phyloP scores from a whole-genome alignment of 768 basidiomycete genomes.

The Phaeotremella fagi region DNA sequence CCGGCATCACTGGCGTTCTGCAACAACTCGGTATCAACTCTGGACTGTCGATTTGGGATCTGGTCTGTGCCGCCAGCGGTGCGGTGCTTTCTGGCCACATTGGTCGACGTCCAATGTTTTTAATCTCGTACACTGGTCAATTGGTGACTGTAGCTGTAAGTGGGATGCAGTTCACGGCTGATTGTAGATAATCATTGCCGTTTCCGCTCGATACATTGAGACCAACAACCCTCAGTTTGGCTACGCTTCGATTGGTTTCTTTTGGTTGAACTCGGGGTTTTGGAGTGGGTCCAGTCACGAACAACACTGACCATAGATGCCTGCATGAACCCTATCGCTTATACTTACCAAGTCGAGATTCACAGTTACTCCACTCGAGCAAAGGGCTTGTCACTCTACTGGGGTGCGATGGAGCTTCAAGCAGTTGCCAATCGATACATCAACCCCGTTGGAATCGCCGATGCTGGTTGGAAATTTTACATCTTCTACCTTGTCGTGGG shows the following conservation, averaged over 20 bases:
- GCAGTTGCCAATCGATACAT: neutral
- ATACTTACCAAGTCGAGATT: constrained; percentile 7
- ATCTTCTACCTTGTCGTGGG: too few species aligned
- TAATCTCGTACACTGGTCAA: neutral
- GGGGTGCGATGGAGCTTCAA: neutral
- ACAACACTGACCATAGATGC: too few species aligned
- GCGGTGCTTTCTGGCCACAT: constrained; percentile 4
- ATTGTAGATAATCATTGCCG: constrained; percentile 1
- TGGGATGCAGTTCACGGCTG: constrained; percentile 7
- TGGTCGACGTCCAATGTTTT: constrained; percentile 9
- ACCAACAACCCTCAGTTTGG: constrained; percentile 4
- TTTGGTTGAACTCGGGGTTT: constrained; percentile 5
- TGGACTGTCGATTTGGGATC: constrained; percentile 12
- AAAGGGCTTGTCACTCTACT: constrained; percentile 5
- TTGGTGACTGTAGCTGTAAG: constrained; percentile 1
- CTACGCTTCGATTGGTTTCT: constrained; percentile 2
- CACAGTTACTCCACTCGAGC: constrained; percentile 1
- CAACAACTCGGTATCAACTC: constrained; percentile 14
- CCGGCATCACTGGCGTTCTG: constrained; percentile 23
- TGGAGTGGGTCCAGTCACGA: too few species aligned
- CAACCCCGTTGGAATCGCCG: neutral
- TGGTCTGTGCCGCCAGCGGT: constrained; percentile 5
- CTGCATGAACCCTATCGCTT: constrained; percentile 3
- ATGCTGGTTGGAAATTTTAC: too few species aligned
- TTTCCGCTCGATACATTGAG: constrained; percentile 1